These are phyloP conservation scores for Papiliotrema flavescens DNA, from an alignment of 1,284 basidiomycete species.

Conservation along the genomic window DNA sequence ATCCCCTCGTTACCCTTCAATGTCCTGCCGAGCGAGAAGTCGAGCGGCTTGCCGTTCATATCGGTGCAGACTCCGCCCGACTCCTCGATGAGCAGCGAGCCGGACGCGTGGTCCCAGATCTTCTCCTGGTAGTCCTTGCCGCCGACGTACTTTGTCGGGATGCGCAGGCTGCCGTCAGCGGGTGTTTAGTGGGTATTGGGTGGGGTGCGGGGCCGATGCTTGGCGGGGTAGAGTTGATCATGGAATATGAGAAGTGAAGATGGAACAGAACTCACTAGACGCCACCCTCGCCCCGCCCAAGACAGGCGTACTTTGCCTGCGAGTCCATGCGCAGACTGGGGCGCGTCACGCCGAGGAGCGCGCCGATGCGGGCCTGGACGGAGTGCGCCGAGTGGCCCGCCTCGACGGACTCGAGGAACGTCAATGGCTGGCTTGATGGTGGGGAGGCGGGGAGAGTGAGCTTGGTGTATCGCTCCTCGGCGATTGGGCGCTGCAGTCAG, in stretches of 20 bases:
- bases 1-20: conserved; percentile 84
- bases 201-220: too few species aligned
- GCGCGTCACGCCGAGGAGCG: conserved; percentile 63
- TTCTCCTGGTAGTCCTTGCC: conserved; percentile 79
- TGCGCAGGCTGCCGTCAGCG: conserved; percentile 57
- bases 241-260: not conserved
- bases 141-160: conserved; percentile 64
- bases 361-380: conserved; percentile 72
- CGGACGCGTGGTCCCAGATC: conserved; percentile 96
- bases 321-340: conserved; percentile 85
- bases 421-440: conserved; percentile 44
- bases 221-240: too few species aligned
- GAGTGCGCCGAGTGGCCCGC: conserved; percentile 84
- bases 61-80: conserved; percentile 84
- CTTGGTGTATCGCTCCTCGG: conserved; percentile 32
- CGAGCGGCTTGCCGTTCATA: conserved; percentile 69
- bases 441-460: conserved; percentile 38
- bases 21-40: conserved; percentile 84
- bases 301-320: conserved; percentile 91
- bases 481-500: conserved; percentile 29
- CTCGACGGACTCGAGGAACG: conserved; percentile 88
- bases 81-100: conserved; percentile 79
- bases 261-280: conserved; percentile 57
- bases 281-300: conserved; percentile 82
- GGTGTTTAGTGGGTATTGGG: too few species aligned